Evolutionary conservation across 805 yeast species (phyloP).

Genomic region (Candida schatavii): DNA sequence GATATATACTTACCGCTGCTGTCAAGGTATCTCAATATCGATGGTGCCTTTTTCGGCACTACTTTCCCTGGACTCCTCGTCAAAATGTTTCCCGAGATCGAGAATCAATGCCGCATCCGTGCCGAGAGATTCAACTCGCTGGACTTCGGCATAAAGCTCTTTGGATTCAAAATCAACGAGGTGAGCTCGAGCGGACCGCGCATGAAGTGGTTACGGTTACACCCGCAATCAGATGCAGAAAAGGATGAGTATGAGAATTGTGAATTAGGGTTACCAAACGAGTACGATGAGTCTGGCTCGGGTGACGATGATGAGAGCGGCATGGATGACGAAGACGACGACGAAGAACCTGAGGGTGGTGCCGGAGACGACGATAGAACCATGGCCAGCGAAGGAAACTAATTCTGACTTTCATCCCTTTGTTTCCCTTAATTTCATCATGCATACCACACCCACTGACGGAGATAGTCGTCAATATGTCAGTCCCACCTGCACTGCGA

Average conservation of each 20-base stretch:
- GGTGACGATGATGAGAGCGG: slow-evolving; percentile 25
- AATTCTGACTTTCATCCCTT: no score
- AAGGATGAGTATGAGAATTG: slow-evolving; percentile 60
- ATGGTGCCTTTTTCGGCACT: slow-evolving; percentile 97
- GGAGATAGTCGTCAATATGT: no score
- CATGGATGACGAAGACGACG: slow-evolving; percentile 20
- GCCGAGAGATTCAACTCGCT: slow-evolving; percentile 45
- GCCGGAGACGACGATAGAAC: slow-evolving; percentile 34
- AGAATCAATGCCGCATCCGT: slow-evolving; percentile 64
- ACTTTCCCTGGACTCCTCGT: slow-evolving; percentile 91
- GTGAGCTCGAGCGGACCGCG: slow-evolving; percentile 81
- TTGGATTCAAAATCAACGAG: slow-evolving; percentile 84
- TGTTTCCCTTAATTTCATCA: no score
- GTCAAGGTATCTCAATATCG: slow-evolving; percentile 82
- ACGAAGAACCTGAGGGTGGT: slow-evolving; percentile 29
- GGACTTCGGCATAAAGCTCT: slow-evolving; percentile 69
- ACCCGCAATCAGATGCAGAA: slow-evolving; percentile 64
- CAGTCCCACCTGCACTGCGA: no score
- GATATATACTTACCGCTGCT: slow-evolving; percentile 88
- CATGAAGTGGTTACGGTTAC: slow-evolving; percentile 89
- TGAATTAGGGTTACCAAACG: slow-evolving; percentile 56
- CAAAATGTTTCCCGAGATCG: slow-evolving; percentile 88
- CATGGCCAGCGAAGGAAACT: slow-evolving; percentile 37
- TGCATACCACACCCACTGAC: no score
- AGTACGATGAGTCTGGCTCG: slow-evolving; percentile 25